Base-by-base conservation (phyloP, 2,329 filamentous ascomycete genomes). In the Fusarium buxicola region DNA sequence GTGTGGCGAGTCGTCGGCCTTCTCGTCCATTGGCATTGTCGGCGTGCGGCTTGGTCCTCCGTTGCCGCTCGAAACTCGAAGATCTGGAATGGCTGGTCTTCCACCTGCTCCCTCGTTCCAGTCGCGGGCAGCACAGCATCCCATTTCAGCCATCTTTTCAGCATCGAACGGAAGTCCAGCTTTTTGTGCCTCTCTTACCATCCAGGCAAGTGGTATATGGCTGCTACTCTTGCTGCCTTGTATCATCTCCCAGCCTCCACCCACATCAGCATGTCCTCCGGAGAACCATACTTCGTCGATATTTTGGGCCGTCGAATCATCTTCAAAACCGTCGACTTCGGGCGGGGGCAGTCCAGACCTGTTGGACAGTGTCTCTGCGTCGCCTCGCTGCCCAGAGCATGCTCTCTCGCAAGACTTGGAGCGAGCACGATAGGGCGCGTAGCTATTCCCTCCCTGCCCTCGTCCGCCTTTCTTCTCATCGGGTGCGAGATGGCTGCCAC, bases 201-300 rank as follows among this genome's bases (percentile, higher is more conserved):
- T 92, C 84, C 89, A 92, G 0, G 88, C 84, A 2, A 92, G 79
- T 0, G 89, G 88, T 2, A 88, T 82, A 66, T 92, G 89, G 63
- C 87, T 90, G 21, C 90, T 80, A 8, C 88, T 82, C 70, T 91
- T 90, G 21, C 80, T 82, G 1, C 80, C 79, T 0, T 79, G 74
- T 0, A 85, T 76, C 5, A 84, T 77, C 45, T 85, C 84, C 91
- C 90, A 93, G 0, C 91, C 91, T 9, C 91, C 91, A 2, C 91
- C 91, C 27, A 94, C 87, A 61, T 94, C 91, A 2, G 86, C 91
- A 62, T 96, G 92, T 10, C 89, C 88, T 8, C 92, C 92, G 0
- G 91, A 82, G 69, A 95, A 95, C 89, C 89, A 92, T 1, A 94
- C 84, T 69, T 95, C 92, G 57, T 91, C 85, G 43, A 94, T 89